Evolutionary conservation across 2,329 filamentous ascomycete species (phyloP), one percentile per base, ranked within the genome.

Genomic region (Harringtonia lauricola): DNA sequence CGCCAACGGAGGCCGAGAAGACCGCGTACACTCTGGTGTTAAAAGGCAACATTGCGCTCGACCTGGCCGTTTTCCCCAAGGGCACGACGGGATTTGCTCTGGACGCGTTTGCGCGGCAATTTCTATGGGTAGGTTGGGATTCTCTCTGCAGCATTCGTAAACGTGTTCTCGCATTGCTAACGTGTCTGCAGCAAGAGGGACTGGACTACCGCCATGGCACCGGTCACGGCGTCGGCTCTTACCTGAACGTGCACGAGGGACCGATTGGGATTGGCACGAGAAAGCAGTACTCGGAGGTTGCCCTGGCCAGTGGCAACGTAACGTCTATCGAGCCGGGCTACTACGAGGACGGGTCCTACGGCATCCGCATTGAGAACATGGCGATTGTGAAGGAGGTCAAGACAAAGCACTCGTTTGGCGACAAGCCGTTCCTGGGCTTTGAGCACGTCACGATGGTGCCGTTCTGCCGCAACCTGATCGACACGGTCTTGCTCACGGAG

Each of bases 401-500:
- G 63, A 95, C 90, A 5, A 81, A 81, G 49, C 76, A 94, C 63
- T 79, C 81, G 30, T 96, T 96, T 58, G 90, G 89, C 18, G 90
- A 95, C 55, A 95, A 94, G 66, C 83, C 89, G 2, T 98, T 86
- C 65, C 70, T 96, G 30, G 88, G 89, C 4, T 98, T 98, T 54
- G 90, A 98, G 67, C 86, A 94, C 62, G 88, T 96, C 51, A 98
- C 92, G 0, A 87, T 98, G 87, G 87, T 90, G 17, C 92, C 92
- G 0, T 88, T 95, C 64, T 95, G 90, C 65, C 77, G 81, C 48
- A 95, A 87, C 49, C 67, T 98, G 51, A 88, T 95, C 50, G 85
- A 96, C 54, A 67, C 74, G 43, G 70, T 60, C 41, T 67, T 95
- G 29, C 65, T 98, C 52, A 88, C 80, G 0, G 67, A 70, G 5